Evolutionary conservation across 176 grass and related monocot species (phyloP).

Genomic region (Coix lacrymajobi): DNA sequence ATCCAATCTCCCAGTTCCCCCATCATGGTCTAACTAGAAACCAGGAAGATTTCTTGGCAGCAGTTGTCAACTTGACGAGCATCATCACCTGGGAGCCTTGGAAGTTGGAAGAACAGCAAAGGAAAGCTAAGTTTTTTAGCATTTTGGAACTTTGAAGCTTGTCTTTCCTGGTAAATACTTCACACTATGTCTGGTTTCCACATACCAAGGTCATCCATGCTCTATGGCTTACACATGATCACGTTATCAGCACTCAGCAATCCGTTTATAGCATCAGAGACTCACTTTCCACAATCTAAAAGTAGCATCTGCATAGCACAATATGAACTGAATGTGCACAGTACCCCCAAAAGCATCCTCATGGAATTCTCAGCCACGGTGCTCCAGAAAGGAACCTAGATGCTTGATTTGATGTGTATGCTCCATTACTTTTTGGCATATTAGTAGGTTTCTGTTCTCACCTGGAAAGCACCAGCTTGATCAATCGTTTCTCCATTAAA

Average conservation of each 20-base stretch:
- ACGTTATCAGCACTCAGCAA: background rate
- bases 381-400: constrained; percentile 31
- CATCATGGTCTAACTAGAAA: background rate
- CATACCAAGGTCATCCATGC: constrained; percentile 28
- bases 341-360: constrained; percentile 23
- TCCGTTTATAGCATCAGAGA: constrained; percentile 25
- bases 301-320: background rate
- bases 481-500: background rate
- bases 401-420: constrained; percentile 24
- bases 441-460: constrained; percentile 23
- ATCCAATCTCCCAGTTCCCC: background rate
- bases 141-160: background rate
- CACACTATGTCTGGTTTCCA: background rate
- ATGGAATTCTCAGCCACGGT: constrained; percentile 23
- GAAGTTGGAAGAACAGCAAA: too few relatives aligned
- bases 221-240: constrained; percentile 19
- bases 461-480: background rate
- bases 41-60: too few relatives aligned
- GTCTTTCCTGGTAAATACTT: background rate
- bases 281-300: constrained; percentile 25
- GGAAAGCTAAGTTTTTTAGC: background rate
- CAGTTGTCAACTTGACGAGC: too few relatives aligned
- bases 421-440: constrained; percentile 18
- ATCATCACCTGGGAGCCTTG: too few relatives aligned
- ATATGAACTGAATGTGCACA: constrained; percentile 19